A percentile compares a stretch with the other conserved stretches of the same genome.
phyloP scores from a whole-genome alignment of 2,329 filamentous ascomycete genomes.

The Aspergillus clavatus region DNA sequence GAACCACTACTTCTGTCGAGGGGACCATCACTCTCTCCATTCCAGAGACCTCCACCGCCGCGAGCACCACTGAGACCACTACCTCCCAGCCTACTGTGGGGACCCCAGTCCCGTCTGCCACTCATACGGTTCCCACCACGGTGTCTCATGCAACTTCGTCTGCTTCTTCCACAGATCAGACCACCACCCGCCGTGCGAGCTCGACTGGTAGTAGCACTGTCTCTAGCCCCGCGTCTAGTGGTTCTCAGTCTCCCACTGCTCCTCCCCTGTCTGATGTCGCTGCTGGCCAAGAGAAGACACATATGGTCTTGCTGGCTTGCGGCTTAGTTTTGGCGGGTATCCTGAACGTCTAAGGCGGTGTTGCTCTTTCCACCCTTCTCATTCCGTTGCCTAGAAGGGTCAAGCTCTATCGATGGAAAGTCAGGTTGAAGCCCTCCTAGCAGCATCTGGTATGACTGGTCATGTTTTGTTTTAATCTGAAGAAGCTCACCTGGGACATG shows the following conservation, averaged over 20 bases:
- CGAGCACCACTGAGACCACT: neutral
- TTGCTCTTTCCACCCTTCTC: neutral
- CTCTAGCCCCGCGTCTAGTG: conserved; percentile 1
- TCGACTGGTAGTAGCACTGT: neutral
- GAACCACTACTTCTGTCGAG: neutral
- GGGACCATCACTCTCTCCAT: neutral
- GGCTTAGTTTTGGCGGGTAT: conserved; percentile 1
- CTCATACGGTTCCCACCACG: neutral
- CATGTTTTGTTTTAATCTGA: conserved; percentile 2
- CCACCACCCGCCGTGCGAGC: neutral
- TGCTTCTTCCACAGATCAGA: neutral
- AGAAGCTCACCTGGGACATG: neutral
- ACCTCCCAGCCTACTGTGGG: conserved; percentile 3
- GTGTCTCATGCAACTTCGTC: neutral
- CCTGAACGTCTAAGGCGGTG: neutral
- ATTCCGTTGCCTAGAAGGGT: neutral
- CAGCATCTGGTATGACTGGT: conserved; percentile 7
- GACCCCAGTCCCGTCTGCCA: too few relatives aligned
- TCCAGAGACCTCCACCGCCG: neutral
- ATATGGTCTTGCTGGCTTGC: conserved; percentile 5
- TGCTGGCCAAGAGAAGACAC: neutral
- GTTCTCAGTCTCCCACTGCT: conserved; percentile 2
- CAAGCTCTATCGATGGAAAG: neutral
- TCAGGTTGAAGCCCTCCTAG: neutral
- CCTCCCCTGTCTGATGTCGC: conserved; percentile 20